Evolutionary conservation across 805 yeast genomes (phyloP), one percentile per base, ranked within the genome.

Genomic region (Kodamaea neixiangensis): DNA sequence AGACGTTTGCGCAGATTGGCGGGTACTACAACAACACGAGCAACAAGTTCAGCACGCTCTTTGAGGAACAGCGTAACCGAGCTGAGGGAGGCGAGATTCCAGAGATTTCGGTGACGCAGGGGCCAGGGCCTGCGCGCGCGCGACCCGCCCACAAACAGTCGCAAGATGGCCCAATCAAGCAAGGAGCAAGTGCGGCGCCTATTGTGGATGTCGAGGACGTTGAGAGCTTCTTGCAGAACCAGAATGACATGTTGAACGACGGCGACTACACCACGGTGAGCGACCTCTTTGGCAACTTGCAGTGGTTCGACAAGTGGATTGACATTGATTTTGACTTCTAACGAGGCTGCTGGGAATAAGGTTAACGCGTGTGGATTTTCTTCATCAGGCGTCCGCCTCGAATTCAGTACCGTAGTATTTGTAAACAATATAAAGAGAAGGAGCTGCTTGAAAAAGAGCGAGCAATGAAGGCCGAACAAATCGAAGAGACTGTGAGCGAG

Each of bases 281-380:
- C 33, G 59, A 62, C 39, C 53, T 78, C 19, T 60, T 78, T 19
- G 74, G 75, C 1, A 78, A 77, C 51, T 58, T 80, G 50, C 77
- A 71, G 54, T 80, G 85, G 85, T 80, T 80, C 51, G 83, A 80
- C 58, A 80, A 78, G 59, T 77, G 80, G 80, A 64, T 71, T 20
- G 72, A 71, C 49, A 62, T 65, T 42, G 59, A 58, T 44, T 54
- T 55, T 44, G 63, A 61, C 29, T 35, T 55, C 3, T 54, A 44
- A n/a, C n/a, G n/a, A n/a, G n/a, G n/a, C n/a, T 25, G 44, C 15
- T 11, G 5, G 5, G 18, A n/a, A 9, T n/a, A 15, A 22, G 31
- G 33, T 15, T 21, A 20, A 13, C 31, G 33, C 11, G 17, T 13
- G 29, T 19, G 21, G 7, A 9, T 40, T 22, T 21, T 40, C 44